Evolutionary conservation across 2,329 filamentous ascomycete species (phyloP), one percentile per base, ranked within the genome.

Genomic region (Claviceps sp.): DNA sequence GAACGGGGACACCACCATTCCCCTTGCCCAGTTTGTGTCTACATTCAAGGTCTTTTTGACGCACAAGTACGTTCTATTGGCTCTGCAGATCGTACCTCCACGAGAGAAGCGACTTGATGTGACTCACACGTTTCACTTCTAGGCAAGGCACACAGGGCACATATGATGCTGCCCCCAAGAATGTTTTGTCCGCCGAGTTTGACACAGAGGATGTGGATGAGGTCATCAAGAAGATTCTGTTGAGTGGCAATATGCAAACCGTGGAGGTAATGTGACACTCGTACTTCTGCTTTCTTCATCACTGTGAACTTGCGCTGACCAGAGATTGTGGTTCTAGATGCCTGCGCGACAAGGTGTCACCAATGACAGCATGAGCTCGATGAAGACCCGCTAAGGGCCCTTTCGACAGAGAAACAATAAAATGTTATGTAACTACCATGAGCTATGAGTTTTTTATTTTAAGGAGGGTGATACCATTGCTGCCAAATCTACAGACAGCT

Each of bases 11-110:
- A 82, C 80, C 65, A 83, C 78, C 34, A 73, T 93, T 34, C 86
- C 93, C 40, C 72, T 97, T 47, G 78, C 87, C 1, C 83, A 96
- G 62, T 90, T 98, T 52, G 78, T 97, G 52, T 88, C 84, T 54
- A 78, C 85, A 7, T 97, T 88, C 77, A 87, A 95, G 77, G 76
- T 98, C 63, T 95, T 95, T 63, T 74, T 85, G 44, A 95, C 89
- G 38, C 87, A 94, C 74, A 86, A 84, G 90, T 96, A 77, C 72
- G 86, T 74, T 47, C 14, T 4, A 1, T n/a, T 13, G 5, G 43
- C 16, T 14, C 11, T n/a, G 22, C 22, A 44, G 24, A n/a, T 20
- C 13, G n/a, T 14, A 2, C 8, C 26, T 8, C 26, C 2, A 9
- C 8, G 26, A 30, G 2, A 30, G 26, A 30, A 30, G 2, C 8